A percentile compares a stretch with the other conserved stretches of the same genome.
phyloP scores from a whole-genome alignment of 805 yeast species.

The Candida qinlingensis region DNA sequence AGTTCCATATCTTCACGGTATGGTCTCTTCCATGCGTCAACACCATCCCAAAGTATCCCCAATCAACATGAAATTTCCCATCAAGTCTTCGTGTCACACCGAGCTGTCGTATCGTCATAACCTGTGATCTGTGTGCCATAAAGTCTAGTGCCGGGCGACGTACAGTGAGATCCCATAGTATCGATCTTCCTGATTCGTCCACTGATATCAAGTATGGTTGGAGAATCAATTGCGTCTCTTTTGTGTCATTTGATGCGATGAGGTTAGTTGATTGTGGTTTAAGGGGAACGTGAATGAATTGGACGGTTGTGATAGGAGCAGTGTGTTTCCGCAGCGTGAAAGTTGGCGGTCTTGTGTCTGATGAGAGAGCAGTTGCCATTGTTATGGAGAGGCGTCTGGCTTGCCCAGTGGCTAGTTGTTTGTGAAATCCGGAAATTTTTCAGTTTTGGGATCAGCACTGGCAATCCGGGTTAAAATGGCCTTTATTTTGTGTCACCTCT shows the following conservation, averaged over 20 bases:
- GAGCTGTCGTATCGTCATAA: constrained; percentile 45
- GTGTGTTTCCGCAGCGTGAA: constrained; percentile 33
- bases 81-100: constrained; percentile 24
- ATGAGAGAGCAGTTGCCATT: not conserved
- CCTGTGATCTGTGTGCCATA: constrained; percentile 50
- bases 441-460: not conserved
- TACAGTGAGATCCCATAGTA: constrained; percentile 59
- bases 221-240: constrained; percentile 1
- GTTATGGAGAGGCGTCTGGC: not conserved
- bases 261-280: not conserved
- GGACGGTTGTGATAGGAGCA: constrained; percentile 25
- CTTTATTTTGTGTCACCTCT: not conserved
- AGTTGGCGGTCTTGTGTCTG: constrained; percentile 3
- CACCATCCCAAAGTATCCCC: constrained; percentile 34
- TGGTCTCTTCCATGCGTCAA: constrained; percentile 70
- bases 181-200: constrained; percentile 58
- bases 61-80: constrained; percentile 18
- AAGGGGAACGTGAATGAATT: constrained; percentile 19
- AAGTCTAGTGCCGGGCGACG: constrained; percentile 53
- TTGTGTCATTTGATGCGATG: not conserved
- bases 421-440: not conserved
- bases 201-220: constrained; percentile 42
- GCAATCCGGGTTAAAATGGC: not conserved
- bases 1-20: constrained; percentile 41
- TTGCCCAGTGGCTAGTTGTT: too few species aligned